Percentiles rank a stretch among this genome's conserved stretches.
Evolutionary conservation across 768 basidiomycete species (phyloP).

Genomic region (Stropharia rugosoannulata): DNA sequence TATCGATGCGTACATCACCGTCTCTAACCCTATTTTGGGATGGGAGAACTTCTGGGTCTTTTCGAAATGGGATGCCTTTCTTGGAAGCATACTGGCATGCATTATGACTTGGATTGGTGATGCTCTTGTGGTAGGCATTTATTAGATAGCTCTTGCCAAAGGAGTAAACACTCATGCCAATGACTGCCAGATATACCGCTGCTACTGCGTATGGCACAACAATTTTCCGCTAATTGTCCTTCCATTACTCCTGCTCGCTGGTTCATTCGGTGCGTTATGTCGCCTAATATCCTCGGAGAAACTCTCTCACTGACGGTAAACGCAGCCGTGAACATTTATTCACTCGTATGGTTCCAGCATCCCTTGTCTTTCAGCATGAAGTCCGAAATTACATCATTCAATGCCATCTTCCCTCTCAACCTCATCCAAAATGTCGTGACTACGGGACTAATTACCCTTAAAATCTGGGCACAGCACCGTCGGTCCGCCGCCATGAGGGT

Average conservation of each 20-base stretch:
- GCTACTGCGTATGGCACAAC: constrained; percentile 27
- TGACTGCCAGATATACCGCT: constrained; percentile 24
- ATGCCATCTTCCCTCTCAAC: constrained; percentile 24
- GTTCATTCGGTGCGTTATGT: constrained; percentile 16
- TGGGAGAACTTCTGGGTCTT: too few relatives aligned
- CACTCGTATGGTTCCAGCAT: constrained; percentile 25
- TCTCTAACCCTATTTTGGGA: too few relatives aligned
- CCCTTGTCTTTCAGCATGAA: constrained; percentile 5
- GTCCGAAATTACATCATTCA: constrained; percentile 13
- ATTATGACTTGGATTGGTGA: background rate
- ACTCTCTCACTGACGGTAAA: background rate
- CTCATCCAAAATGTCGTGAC: constrained; percentile 28
- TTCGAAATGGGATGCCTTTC: too few relatives aligned
- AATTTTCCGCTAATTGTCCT: constrained; percentile 18
- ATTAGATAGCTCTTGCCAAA: background rate
- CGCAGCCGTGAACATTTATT: constrained; percentile 18
- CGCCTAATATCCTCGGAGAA: background rate
- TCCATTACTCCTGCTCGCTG: constrained; percentile 21
- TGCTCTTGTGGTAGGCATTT: background rate
- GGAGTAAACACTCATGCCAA: background rate
- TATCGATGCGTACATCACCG: too few relatives aligned
- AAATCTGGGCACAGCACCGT: constrained; percentile 26
- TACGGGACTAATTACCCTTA: constrained; percentile 26
- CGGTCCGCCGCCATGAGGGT: constrained; percentile 19
- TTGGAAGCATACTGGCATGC: too few relatives aligned